Evolutionary conservation across 164 flowering plant species (phyloP), one percentile per base, ranked within the genome.

Genomic region (Liquidambar formosana): DNA sequence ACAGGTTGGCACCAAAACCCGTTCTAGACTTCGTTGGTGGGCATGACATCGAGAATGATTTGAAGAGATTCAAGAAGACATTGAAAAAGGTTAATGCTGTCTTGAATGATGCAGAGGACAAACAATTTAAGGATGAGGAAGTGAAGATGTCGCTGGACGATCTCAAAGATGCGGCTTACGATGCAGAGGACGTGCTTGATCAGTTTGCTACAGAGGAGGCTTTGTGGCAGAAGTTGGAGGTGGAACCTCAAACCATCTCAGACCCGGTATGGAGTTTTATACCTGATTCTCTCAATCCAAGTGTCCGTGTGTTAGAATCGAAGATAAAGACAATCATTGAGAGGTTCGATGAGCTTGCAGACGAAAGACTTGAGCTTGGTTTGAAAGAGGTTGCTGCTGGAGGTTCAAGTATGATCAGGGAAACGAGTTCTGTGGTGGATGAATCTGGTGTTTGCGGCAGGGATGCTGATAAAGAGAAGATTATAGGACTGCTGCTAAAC

Each of bases 131-230:
- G 10, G 47, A 51, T 13, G n/a, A 33, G 0, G 0, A n/a, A 1
- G 67, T 77, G 33, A 58, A 51, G 15, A 26, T 14, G 8, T 77
- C 77, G 74, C 61, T 77, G 9, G 44, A 44, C 6, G 65, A 73
- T 33, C 71, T 77, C n/a, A 66, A 57, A 49, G 47, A 66, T 21
- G 58, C 56, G 0, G 57, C 53, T 10, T 71, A 48, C 13, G 71
- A 75, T 22, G 74, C 71, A 5, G 78, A 75, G 54, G 81, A 75
- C 27, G 9, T 75, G 16, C 12, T 75, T 27, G 78, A 72, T 45
- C 59, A 65, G 52, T 47, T 75, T 25, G 44, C 65, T 12, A 68
- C 76, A 2, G 72, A 62, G 5, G 72, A 62, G 25, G 68, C 71
- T 48, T 21, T 59, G 64, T 68, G 27, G 11, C 3, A 33, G 43